Conservation (phyloP, 2,329 filamentous ascomycete genomes). For the Ophiostoma perfectum region DNA sequence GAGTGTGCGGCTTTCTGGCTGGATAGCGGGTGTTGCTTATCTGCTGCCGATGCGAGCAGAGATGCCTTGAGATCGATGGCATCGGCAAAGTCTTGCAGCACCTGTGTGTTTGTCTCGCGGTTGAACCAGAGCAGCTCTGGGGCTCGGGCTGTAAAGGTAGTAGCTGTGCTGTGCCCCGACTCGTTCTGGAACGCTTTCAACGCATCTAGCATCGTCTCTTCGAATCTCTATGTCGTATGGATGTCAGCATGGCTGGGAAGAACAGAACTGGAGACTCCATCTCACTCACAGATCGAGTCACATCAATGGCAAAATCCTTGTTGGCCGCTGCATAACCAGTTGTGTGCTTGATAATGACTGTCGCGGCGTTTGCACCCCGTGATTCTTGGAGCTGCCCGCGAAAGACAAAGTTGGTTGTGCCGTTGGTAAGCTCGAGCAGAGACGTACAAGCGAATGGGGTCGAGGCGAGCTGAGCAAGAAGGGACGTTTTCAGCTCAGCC, state of each 20-base stretch:
- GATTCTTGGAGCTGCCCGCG: not conserved
- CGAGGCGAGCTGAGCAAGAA: not conserved
- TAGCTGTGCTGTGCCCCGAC: too few species aligned
- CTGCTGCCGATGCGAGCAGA: slow-evolving; percentile 30
- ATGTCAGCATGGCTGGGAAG: not conserved
- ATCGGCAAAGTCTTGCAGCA: slow-evolving; percentile 36
- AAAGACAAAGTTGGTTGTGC: not conserved
- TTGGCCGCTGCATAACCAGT: not conserved
- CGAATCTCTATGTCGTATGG: not conserved
- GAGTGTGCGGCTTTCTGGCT: not conserved
- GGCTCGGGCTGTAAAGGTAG: too few species aligned
- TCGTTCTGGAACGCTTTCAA: not conserved
- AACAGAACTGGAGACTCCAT: not conserved
- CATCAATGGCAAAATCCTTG: not conserved
- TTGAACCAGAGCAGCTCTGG: slow-evolving; percentile 32
- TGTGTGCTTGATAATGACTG: not conserved
- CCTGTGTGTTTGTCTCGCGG: slow-evolving; percentile 33
- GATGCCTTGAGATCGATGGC: slow-evolving; percentile 34
- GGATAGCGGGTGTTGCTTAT: not conserved
- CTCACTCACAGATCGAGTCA: not conserved
- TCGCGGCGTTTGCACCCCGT: not conserved
- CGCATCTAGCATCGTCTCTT: not conserved
- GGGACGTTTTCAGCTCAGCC: not conserved
- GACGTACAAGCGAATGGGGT: not conserved
- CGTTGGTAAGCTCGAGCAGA: not conserved